These are phyloP conservation scores for Orbilia quercus DNA, from an alignment of 2,329 filamentous ascomycete genomes.

Conservation along the genomic window DNA sequence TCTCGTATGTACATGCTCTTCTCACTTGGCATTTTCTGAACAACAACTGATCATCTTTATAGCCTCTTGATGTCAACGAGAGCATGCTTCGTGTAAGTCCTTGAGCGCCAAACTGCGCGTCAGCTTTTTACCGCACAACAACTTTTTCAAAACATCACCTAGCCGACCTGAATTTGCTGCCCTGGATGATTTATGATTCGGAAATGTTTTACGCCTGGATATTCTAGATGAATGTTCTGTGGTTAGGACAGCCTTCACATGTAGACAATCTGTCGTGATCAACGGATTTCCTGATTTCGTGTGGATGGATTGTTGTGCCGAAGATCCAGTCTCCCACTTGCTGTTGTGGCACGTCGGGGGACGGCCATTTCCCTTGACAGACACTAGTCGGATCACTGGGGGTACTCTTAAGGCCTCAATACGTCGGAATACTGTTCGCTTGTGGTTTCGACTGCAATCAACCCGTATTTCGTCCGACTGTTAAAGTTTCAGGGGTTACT, in stretches of 20 bases:
- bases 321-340: neutral
- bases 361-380: too few species aligned
- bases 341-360: neutral
- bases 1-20: conserved; percentile 75
- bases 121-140: conserved; percentile 48
- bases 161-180: conserved; percentile 49
- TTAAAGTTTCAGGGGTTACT: conserved; percentile 4
- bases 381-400: too few species aligned
- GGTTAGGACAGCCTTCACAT: neutral
- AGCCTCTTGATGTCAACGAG: conserved; percentile 98
- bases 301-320: conserved; percentile 15
- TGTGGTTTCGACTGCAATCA: conserved; percentile 17
- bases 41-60: conserved; percentile 65
- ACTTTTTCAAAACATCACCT: conserved; percentile 28
- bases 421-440: conserved; percentile 17
- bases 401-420: conserved; percentile 5
- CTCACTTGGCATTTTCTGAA: conserved; percentile 9
- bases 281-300: conserved; percentile 22
- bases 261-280: conserved; percentile 29
- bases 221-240: neutral
- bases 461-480: neutral
- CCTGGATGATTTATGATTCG: conserved; percentile 41
- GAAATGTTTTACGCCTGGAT: conserved; percentile 28
- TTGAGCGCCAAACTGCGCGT: conserved; percentile 50
- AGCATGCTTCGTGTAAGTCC: conserved; percentile 99